Base-by-base conservation (phyloP, 2,329 filamentous ascomycete species). In the Plenodomus lindquistii region DNA sequence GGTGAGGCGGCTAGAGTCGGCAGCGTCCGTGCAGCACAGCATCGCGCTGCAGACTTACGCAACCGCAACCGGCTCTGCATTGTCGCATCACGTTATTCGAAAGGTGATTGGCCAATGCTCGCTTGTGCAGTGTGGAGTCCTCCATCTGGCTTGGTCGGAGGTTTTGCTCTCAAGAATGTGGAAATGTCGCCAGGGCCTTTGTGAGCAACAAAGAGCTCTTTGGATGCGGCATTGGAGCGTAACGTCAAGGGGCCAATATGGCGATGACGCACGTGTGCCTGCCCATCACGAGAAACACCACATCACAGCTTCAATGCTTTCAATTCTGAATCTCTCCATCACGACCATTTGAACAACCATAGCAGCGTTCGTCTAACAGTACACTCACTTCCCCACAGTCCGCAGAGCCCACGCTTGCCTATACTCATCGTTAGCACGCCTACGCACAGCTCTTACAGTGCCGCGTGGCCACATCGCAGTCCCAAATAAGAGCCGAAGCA, bases 401-500 rank as follows among this genome's bases (percentile, higher is more conserved):
- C 42, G 38, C 13, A 19, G n/a, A 19, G 19, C 17, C 38, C 17
- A 40, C 17, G 11, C 27, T 31, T 31, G 27, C 27, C 15, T 13
- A 13, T n/a, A n/a, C n/a, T 11, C 27, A 8, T 11, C 27, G 27
- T 31, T 31, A 31, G 27, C 6, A 31, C 6, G 9, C 10, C 27
- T 31, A 13, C 27, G 27, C 27, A 15, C 27, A 31, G 27, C 27
- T 15, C 22, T 24, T 10, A 24, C 22, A 10, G 22, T 15, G 27
- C 27, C 27, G 27, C 27, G 27, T 31, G 27, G 11, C 4, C 11
- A 15, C 11, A 13, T 31, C 27, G 27, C 27, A 31, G 27, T 15
- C 27, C 27, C 6, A 18, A 18, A 13, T 29, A 20, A 50, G 48
- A 58, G 55, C 57, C 57, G 57, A 54, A 46, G 40, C 44, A 59